Evolutionary conservation across 352 stramenopile genomes (phyloP).

Genomic region (Phytophthora uliginosa): DNA sequence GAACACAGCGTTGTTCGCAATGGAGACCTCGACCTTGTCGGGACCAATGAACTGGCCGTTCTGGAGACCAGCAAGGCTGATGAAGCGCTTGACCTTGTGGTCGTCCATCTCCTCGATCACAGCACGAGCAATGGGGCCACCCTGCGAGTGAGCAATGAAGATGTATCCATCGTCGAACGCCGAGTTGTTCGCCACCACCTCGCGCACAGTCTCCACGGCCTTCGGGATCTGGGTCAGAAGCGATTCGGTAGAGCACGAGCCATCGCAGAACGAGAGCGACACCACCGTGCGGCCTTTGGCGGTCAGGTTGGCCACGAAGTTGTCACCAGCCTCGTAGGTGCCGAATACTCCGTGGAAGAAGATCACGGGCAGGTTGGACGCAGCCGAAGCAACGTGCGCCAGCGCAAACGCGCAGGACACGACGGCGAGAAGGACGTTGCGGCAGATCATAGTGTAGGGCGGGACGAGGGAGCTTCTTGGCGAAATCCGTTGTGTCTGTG

Average conservation of each 20-base stretch:
- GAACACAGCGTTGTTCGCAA: conserved; percentile 3
- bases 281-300: conserved; percentile 39
- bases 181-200: conserved; percentile 29
- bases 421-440: conserved; percentile 17
- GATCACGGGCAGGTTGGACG: conserved; percentile 42
- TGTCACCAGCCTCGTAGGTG: conserved; percentile 21
- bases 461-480: conserved; percentile 15
- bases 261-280: conserved; percentile 44
- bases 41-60: conserved; percentile 66
- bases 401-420: conserved; percentile 9
- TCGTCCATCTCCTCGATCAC: conserved; percentile 66
- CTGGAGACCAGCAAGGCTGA: conserved; percentile 49
- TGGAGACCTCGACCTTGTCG: conserved; percentile 35
- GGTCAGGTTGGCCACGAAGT: conserved; percentile 41
- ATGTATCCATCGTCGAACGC: conserved; percentile 50
- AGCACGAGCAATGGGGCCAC: conserved; percentile 40
- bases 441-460: conserved; percentile 12
- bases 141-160: conserved; percentile 55
- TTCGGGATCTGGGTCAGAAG: conserved; percentile 42
- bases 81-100: conserved; percentile 52
- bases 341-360: conserved; percentile 53
- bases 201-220: conserved; percentile 39
- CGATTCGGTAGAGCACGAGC: conserved; percentile 27
- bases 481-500: conserved; percentile 30
- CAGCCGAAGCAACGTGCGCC: conserved; percentile 12